phyloP scores from a whole-genome alignment of 306 rosid genomes.

The Prunus kanzakura region DNA sequence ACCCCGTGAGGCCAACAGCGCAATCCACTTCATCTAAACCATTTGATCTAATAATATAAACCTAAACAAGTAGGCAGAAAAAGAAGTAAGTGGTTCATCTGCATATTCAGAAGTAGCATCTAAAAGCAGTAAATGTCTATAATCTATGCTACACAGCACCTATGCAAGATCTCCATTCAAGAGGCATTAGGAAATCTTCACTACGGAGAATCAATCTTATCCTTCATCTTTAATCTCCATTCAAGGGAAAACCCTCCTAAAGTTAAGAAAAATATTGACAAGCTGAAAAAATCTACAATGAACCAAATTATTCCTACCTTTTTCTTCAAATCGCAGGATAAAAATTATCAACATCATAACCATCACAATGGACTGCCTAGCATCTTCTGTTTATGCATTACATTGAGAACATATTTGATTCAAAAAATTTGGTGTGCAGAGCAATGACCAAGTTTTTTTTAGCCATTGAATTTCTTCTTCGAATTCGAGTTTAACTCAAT shows the following conservation, averaged over 20 bases:
- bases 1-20: slow-evolving; percentile 34
- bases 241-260: neutral
- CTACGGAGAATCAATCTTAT: neutral
- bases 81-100: neutral
- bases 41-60: slow-evolving; percentile 42
- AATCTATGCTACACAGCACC: neutral
- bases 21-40: slow-evolving; percentile 33
- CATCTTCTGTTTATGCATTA: neutral
- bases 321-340: neutral
- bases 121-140: neutral
- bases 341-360: neutral
- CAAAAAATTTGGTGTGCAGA: neutral
- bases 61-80: slow-evolving; percentile 29
- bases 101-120: neutral
- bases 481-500: neutral
- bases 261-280: neutral
- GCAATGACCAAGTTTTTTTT: neutral
- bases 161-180: neutral
- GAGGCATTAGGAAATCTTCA: neutral
- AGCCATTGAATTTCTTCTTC: neutral
- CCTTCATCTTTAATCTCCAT: neutral
- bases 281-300: neutral
- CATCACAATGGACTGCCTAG: neutral
- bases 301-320: neutral
- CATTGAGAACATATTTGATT: neutral